Base-by-base conservation (phyloP, 805 yeast genomes). In the Torulaspora microellipsoides region DNA sequence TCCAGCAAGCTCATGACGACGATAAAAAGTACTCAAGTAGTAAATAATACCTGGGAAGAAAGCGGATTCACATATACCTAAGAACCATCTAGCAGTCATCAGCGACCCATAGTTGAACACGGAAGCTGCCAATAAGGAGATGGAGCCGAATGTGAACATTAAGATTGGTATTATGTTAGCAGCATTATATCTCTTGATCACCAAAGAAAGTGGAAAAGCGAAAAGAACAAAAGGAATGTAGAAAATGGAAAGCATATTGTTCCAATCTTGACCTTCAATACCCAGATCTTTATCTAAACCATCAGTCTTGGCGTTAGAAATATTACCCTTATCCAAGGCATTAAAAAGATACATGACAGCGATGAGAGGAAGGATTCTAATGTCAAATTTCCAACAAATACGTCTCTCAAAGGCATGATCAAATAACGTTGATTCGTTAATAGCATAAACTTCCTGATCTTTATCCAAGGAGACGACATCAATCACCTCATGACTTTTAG, bases 291-390 rank as follows among this genome's bases (percentile, higher is more conserved):
- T 50, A 23, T 66, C 74, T 37, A 75, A 53, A 27, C 73, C 73
- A 46, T 72, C 71, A 1, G 76, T 72, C 50, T 72, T 72, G 13
- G 78, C 78, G 54, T 74, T 73, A 12, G 73, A 67, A 36, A 74
- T 72, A 49, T 75, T 74, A 12, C 76, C 75, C 48, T 70, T 71
- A 53, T 75, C 77, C 42, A 75, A 63, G 11, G 75, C 71, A 48
- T 71, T 71, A 59, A 72, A 73, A 29, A 75, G 61, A 47, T 75
- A 75, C 71, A 72, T 67, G 23, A 71, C 27, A 14, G 77, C 70
- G 40, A 72, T 62, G 35, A 71, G 58, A 1, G 78, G 78, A 20
- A 75, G 56, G 25, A 74, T 69, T 42, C 69, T 57, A 34, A 66
- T 37, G 49, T 74, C 79, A 15, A 74, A 60, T 53, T 73, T 74